Base-by-base conservation (phyloP, 148 eudicot species). In the Agrostemma githago region DNA sequence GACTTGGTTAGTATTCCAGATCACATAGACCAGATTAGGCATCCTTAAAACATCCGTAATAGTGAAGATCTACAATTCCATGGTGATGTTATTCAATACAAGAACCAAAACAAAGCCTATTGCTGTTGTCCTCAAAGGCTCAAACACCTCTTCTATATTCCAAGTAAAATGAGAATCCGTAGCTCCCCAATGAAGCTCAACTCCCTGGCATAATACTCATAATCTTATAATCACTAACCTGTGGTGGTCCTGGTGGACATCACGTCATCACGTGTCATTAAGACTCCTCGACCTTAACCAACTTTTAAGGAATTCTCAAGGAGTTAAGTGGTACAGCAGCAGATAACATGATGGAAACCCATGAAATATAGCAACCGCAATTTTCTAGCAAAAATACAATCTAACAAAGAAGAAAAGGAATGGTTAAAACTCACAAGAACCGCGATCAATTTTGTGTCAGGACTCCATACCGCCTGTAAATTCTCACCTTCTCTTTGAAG, bases 391-490 rank as follows among this genome's bases (percentile, higher is more conserved):
- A 2, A 34, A 12, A 70, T 51, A 12, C 42, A 54, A 51, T 17
- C 54, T 43, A 56, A 57, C 8, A 41, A 66, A 19, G 16, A 72
- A 38, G 12, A 21, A 73, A 42, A 60, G 72, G 61, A 72, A 77
- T 56, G 70, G 21, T 68, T 53, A 53, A 64, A 68, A 85, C 98
- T 90, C 84, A 92, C 98, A 82, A 95, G 85, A 77, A 92, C 81
- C 14, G 97, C 93, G 42, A 92, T 83, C 84, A 90, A 71, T 77
- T 92, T 95, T 61, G 88, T 77, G 74, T 92, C 96, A 3, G 93
- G 98, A 70, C 96, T 95, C 98, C 96, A 92, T 67, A 92, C 85
- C 40, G 91, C 97, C 82, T 82, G 90, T 74, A 86, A 61, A 83
- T 95, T 88, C 88, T 90, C 94, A 53, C 98, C 97, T 79, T 92